Evolutionary conservation across 768 basidiomycete genomes (phyloP).

Genomic region (Gymnopilus junonius): DNA sequence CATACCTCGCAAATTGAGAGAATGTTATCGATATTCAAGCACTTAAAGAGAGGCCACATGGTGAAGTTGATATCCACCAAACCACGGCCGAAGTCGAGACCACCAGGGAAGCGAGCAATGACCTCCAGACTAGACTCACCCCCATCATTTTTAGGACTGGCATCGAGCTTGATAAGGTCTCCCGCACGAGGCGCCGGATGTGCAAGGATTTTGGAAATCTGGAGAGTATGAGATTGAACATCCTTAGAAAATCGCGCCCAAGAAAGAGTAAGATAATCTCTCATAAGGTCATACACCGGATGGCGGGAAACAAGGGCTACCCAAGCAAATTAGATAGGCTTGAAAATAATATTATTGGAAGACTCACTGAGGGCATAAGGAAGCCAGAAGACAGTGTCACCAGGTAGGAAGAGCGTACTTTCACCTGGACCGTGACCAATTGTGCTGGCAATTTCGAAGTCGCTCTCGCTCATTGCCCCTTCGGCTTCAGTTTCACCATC

Average conservation of each 20-base stretch:
- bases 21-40: conserved; percentile 91
- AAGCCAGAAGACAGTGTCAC: conserved; percentile 93
- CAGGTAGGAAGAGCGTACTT: conserved; percentile 86
- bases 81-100: conserved; percentile 89
- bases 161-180: conserved; percentile 84
- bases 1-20: conserved; percentile 88
- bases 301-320: conserved; percentile 87
- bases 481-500: conserved; percentile 79
- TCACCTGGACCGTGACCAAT: conserved; percentile 84
- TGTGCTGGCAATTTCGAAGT: conserved; percentile 82
- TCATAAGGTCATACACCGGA: conserved; percentile 94
- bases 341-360: conserved; percentile 3
- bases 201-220: conserved; percentile 86
- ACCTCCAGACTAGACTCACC: conserved; percentile 70
- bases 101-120: conserved; percentile 90
- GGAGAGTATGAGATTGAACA: conserved; percentile 89
- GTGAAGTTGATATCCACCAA: conserved; percentile 94
- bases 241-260: conserved; percentile 96
- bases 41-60: conserved; percentile 96
- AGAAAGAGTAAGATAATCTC: conserved; percentile 93
- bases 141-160: conserved; percentile 66
- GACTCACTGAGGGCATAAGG: conserved; percentile 88
- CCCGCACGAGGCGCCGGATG: conserved; percentile 89
- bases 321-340: conserved; percentile 13
- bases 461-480: conserved; percentile 83